phyloP scores from a whole-genome alignment of 768 basidiomycete species.

The Leccinum olivaceopallidum region DNA sequence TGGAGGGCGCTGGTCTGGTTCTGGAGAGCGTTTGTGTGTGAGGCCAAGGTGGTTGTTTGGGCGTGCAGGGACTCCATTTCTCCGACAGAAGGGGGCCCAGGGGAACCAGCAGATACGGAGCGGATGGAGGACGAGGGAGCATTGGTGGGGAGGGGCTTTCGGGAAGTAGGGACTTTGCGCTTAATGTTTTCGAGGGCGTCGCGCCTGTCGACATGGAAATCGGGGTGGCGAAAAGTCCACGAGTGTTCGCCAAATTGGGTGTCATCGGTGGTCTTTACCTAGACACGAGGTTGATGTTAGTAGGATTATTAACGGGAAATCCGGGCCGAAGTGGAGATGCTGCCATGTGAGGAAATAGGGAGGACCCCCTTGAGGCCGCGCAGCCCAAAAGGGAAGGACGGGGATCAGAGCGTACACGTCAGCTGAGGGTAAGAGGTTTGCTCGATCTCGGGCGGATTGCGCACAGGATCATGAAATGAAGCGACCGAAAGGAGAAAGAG shows the following conservation, averaged over 20 bases:
- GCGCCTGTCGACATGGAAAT: conserved; percentile 51
- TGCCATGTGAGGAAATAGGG: not conserved
- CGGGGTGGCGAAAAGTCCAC: conserved; percentile 56
- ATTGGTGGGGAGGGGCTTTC: conserved; percentile 30
- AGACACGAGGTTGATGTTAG: conserved; percentile 5
- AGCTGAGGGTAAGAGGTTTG: not conserved
- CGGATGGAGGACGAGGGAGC: conserved; percentile 30
- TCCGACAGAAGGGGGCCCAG: conserved; percentile 23
- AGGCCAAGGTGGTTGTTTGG: conserved; percentile 30
- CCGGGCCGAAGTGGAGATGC: conserved; percentile 3
- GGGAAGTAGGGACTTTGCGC: conserved; percentile 50
- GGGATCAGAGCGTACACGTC: conserved; percentile 12
- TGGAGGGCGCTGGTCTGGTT: conserved; percentile 29
- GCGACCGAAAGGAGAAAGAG: conserved; percentile 6
- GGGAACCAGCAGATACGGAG: conserved; percentile 27
- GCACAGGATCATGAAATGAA: conserved; percentile 16
- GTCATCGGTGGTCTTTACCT: conserved; percentile 86
- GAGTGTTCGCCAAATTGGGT: conserved; percentile 64
- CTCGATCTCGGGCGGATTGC: conserved; percentile 19
- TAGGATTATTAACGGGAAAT: not conserved
- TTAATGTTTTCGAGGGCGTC: conserved; percentile 67
- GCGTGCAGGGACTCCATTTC: conserved; percentile 31
- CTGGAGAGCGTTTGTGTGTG: conserved; percentile 33
- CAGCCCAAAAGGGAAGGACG: conserved; percentile 9
- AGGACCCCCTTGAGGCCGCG: conserved; percentile 15